These are phyloP conservation scores for Backusella parvicylindrica DNA, from an alignment of 192 early-diverging fungal species.

Conservation along the genomic window DNA sequence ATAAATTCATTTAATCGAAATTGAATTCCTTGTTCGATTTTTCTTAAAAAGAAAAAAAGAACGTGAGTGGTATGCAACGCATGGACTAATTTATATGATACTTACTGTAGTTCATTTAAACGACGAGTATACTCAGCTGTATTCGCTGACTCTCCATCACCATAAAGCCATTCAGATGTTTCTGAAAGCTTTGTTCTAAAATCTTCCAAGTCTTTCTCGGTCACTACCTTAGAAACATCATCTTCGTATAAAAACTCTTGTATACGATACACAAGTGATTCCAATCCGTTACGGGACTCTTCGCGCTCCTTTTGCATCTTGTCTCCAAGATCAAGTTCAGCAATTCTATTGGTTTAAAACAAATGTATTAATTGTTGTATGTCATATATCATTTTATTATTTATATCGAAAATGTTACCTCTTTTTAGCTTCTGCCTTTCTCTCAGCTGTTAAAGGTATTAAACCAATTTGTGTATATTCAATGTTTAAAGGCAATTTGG, in stretches of 20 bases:
- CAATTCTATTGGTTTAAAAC: constrained; percentile 21
- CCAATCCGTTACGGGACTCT: constrained; percentile 84
- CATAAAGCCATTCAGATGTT: constrained; percentile 84
- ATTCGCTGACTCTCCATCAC: constrained; percentile 72
- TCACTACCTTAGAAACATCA: constrained; percentile 58
- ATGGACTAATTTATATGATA: background rate
- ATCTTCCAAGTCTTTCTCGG: constrained; percentile 64
- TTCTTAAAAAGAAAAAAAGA: constrained; percentile 19
- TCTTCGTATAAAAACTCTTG: constrained; percentile 82
- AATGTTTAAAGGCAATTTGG: constrained; percentile 18
- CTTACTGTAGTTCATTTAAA: constrained; percentile 42
- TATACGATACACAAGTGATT: constrained; percentile 83
- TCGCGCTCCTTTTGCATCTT: constrained; percentile 62
- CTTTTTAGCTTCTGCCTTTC: constrained; percentile 29
- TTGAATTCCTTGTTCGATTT: constrained; percentile 42
- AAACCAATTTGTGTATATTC: constrained; percentile 24
- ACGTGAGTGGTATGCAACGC: background rate
- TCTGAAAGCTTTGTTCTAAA: constrained; percentile 53
- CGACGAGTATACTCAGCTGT: constrained; percentile 50
- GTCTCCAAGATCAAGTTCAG: constrained; percentile 72
- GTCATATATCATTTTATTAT: background rate
- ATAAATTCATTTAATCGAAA: constrained; percentile 43
- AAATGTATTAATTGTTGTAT: background rate
- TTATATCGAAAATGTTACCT: constrained; percentile 20
- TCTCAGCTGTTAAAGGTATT: constrained; percentile 12